Conservation (phyloP, 768 basidiomycete genomes). For the Xanthoconium stramineum region DNA sequence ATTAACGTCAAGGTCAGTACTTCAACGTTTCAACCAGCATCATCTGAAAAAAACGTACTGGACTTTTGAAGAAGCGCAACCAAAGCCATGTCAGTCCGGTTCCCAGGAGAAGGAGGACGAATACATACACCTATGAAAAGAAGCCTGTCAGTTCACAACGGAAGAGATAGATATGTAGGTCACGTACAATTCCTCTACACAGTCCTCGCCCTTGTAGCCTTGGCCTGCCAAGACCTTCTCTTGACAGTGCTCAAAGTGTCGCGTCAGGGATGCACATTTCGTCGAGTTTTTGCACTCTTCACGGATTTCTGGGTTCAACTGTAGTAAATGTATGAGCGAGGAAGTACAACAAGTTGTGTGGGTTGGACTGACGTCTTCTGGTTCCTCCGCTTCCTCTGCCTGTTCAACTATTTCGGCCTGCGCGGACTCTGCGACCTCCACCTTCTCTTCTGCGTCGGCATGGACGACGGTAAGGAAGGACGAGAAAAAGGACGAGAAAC, state of each 20-base stretch:
- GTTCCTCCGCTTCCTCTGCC: conserved; percentile 54
- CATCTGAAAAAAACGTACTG: conserved; percentile 51
- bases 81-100: conserved; percentile 7
- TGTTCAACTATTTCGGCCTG: conserved; percentile 41
- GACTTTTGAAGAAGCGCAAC: conserved; percentile 38
- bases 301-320: conserved; percentile 69
- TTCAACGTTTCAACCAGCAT: neutral
- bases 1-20: conserved; percentile 9
- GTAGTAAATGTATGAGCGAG: neutral
- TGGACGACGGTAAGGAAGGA: conserved; percentile 40
- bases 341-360: neutral
- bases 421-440: conserved; percentile 31
- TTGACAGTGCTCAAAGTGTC: conserved; percentile 89
- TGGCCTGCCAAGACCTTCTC: conserved; percentile 81
- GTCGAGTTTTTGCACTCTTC: conserved; percentile 69
- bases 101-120: neutral
- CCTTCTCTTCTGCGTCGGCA: conserved; percentile 38
- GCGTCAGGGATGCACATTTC: conserved; percentile 64
- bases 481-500: conserved; percentile 43
- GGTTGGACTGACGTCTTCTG: conserved; percentile 70
- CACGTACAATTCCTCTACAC: conserved; percentile 87
- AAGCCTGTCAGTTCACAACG: neutral
- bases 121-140: conserved; percentile 24
- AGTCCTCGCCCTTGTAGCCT: conserved; percentile 89
- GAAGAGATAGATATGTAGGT: neutral